Conservation (phyloP, 2,329 filamentous ascomycete genomes). For the Penicillium brevicompactum region DNA sequence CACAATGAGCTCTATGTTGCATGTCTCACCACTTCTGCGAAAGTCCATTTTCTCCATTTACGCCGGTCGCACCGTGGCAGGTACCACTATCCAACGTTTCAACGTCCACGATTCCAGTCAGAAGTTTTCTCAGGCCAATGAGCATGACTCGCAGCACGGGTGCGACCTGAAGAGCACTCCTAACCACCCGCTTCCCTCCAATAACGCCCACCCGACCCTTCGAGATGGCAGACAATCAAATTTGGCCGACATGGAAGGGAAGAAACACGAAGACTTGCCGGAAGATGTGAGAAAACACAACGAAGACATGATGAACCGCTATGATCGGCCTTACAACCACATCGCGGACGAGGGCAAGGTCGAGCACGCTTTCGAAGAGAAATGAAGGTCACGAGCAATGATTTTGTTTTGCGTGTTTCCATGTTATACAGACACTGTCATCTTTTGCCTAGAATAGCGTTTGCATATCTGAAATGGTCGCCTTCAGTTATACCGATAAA, state of each 20-base stretch:
- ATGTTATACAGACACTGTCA: not conserved
- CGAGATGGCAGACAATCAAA: conserved; percentile 32
- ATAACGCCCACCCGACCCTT: conserved; percentile 37
- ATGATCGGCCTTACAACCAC: conserved; percentile 37
- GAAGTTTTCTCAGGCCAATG: not conserved
- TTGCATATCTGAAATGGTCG: no score
- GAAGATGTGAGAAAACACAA: conserved; percentile 40
- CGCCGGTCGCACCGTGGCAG: not conserved
- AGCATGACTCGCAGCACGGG: not conserved
- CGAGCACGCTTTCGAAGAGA: conserved; percentile 2
- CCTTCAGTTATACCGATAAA: no score
- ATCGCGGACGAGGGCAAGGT: conserved; percentile 30
- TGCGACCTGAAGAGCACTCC: not conserved
- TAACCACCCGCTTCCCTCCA: conserved; percentile 29
- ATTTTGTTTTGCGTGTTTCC: not conserved
- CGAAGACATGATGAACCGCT: conserved; percentile 31
- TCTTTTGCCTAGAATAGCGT: not conserved
- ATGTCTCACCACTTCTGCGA: not conserved
- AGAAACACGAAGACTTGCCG: conserved; percentile 26
- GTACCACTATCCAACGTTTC: not conserved
- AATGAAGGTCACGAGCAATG: not conserved
- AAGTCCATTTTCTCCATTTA: not conserved
- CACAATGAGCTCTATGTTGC: not conserved
- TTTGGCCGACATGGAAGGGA: conserved; percentile 31
- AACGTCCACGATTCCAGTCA: not conserved